Conservation (phyloP, 345 rosid species). For the Eucalyptus rudis region DNA sequence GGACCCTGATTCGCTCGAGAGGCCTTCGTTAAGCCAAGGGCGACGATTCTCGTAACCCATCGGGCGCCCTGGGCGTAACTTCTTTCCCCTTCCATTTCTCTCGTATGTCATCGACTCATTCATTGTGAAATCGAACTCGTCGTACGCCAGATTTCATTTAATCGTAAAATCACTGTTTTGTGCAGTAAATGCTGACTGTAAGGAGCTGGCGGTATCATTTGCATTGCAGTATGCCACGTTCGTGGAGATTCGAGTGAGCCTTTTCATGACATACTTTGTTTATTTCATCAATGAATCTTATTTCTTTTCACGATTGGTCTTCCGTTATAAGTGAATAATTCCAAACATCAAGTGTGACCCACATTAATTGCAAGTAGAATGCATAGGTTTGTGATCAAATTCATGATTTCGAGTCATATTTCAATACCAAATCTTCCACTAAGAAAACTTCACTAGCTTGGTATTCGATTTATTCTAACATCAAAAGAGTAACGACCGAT, state of each 20-base stretch:
- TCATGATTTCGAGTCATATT: not conserved
- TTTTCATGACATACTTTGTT: not conserved
- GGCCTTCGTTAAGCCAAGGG: not conserved
- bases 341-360: not conserved
- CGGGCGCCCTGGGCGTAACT: not conserved
- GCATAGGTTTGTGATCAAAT: not conserved
- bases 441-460: not conserved
- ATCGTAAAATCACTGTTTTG: not conserved
- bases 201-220: not conserved
- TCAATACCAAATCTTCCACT: not conserved
- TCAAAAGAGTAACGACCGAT: not conserved
- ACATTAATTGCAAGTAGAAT: not conserved
- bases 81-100: not conserved
- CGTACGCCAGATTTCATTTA: not conserved
- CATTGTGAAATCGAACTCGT: not conserved
- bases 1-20: not conserved
- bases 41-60: not conserved
- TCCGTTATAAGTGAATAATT: not conserved
- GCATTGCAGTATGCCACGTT: not conserved
- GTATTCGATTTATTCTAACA: not conserved
- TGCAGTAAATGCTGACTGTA: not conserved
- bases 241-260: not conserved
- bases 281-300: not conserved
- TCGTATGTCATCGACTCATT: not conserved
- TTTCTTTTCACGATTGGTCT: not conserved